Evolutionary conservation across 73 alveolate species (phyloP).

Genomic region (Tetrahymena thermophila): DNA sequence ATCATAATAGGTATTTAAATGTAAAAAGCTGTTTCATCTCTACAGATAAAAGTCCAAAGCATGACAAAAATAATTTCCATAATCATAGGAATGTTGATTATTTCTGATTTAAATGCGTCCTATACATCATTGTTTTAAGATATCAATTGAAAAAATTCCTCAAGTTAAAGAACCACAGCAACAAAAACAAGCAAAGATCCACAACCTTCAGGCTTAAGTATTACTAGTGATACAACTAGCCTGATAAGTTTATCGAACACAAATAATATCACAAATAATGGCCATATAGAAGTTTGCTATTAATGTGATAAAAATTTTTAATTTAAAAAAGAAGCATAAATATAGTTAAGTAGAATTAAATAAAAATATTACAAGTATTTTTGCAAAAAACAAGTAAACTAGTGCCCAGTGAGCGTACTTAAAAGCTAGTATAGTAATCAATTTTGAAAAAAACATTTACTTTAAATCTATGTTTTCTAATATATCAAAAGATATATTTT

Average conservation of each 20-base stretch:
- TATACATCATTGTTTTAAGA: neutral
- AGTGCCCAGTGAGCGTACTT: neutral
- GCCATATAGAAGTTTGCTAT: neutral
- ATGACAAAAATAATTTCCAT: neutral
- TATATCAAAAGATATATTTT: neutral
- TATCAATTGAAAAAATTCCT: neutral
- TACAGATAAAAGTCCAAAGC: neutral
- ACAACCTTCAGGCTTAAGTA: neutral
- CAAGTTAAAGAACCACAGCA: neutral
- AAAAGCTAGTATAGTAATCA: neutral
- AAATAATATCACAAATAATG: neutral
- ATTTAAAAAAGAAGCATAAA: neutral
- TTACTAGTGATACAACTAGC: neutral
- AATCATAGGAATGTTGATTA: neutral
- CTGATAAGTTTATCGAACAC: neutral
- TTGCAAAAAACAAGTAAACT: neutral
- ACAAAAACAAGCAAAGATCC: neutral
- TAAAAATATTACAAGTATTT: neutral
- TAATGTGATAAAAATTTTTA: neutral
- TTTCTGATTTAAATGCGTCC: neutral
- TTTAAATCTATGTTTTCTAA: neutral
- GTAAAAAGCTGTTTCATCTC: neutral
- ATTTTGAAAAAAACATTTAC: neutral
- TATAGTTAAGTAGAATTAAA: neutral
- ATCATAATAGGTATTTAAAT: neutral